Base-by-base conservation (phyloP, 768 basidiomycete species). In the Xerocomellus intermedius region DNA sequence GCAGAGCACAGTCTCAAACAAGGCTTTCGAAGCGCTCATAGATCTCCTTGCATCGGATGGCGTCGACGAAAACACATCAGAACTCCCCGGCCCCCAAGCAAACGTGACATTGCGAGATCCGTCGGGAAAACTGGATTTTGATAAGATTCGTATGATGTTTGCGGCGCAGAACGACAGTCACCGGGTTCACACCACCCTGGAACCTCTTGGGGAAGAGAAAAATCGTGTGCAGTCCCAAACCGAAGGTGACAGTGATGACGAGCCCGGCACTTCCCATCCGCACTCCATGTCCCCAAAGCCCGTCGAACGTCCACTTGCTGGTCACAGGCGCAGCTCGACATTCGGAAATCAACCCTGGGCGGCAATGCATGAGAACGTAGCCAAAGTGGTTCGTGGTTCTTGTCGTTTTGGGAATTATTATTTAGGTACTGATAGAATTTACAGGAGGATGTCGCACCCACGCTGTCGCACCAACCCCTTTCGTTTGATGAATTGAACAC, bases 1-100 rank as follows among this genome's bases (percentile, higher is more conserved):
- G 2, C 62, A 52, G 22, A 64, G 57, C 48, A 2, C 37, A 2
- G 59, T 59, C 59, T 56, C 60, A 5, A 64, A 50, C 28, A 58
- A 64, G 8, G 58, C 60, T 10, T 70, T 70, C 37, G 69, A 70
- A 16, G 48, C 50, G 0, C 64, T 70, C 46, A 69, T 72, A 26
- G 69, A 70, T 30, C 60, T 70, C 44, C 69, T 70, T 8, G 57
- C 69, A n/a, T 55, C 62, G 4, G 70, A 70, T 43, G 68, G 66
- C 21, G 28, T 57, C 16, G 59, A 68, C 38, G 52, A 64, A 35
- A 9, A 42, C 30, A 37, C 55, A 1, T 37, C 52, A 17, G 33
- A 33, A 14, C 22, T 19, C 22, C 26, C 50, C 8, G 42, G 42
- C 24, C 16, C 46, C 22, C 59, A 55, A 19, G 30, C 52, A 4